Evolutionary conservation across 176 grass and related monocot genomes (phyloP).

Genomic region (Cocos nucifera): DNA sequence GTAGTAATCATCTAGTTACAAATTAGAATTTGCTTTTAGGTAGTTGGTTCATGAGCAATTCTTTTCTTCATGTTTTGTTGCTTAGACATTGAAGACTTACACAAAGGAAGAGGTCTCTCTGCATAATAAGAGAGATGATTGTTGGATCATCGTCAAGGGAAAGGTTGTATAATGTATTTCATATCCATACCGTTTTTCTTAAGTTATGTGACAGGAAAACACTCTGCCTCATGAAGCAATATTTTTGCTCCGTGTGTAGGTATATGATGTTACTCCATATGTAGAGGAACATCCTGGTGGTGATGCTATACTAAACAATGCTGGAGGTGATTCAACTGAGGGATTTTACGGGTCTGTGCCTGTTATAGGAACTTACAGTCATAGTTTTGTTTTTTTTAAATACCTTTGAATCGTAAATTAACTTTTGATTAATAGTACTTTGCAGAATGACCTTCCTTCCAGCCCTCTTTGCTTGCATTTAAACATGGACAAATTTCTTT

Average conservation of each 20-base stretch:
- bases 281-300: conserved; percentile 90
- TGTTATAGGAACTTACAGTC: background rate
- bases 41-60: no score
- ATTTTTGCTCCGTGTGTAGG: conserved; percentile 31
- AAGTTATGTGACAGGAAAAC: background rate
- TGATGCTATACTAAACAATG: conserved; percentile 86
- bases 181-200: background rate
- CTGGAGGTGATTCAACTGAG: conserved; percentile 68
- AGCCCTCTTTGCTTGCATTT: no score
- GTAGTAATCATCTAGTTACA: no score
- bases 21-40: no score
- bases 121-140: conserved; percentile 68
- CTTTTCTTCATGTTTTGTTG: no score
- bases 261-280: conserved; percentile 82
- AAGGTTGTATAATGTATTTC: conserved; percentile 40
- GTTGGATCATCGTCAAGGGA: conserved; percentile 73
- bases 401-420: no score
- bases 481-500: no score
- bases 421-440: no score
- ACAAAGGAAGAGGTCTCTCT: conserved; percentile 61
- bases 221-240: background rate
- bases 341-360: conserved; percentile 64
- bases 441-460: no score
- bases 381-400: background rate
- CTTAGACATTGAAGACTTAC: conserved; percentile 29